A percentile compares a stretch with the other conserved stretches of the same genome.
Evolutionary conservation across 805 yeast genomes (phyloP).

Genomic region (Torulaspora indica): DNA sequence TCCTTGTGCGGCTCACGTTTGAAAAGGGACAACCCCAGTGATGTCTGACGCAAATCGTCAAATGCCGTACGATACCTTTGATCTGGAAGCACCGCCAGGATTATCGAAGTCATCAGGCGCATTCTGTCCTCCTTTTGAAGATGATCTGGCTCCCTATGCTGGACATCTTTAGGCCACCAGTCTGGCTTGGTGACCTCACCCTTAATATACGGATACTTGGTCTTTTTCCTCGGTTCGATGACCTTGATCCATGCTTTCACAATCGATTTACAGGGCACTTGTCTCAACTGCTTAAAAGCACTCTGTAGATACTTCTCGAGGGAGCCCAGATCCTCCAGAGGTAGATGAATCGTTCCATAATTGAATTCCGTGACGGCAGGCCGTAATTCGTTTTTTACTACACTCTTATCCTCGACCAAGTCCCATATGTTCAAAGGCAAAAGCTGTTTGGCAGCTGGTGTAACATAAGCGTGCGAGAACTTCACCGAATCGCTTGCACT

Average conservation of each 20-base stretch:
- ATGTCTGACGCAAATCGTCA: constrained; percentile 15
- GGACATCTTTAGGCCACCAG: constrained; percentile 65
- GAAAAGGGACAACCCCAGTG: constrained; percentile 19
- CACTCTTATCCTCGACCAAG: constrained; percentile 11
- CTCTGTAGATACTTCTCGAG: constrained; percentile 14
- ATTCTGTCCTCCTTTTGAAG: constrained; percentile 55
- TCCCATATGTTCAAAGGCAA: constrained; percentile 15
- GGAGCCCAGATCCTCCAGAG: constrained; percentile 5
- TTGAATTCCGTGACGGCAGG: background rate
- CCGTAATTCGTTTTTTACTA: constrained; percentile 5
- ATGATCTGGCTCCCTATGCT: constrained; percentile 74
- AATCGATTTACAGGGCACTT: constrained; percentile 52
- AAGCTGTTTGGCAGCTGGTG: constrained; percentile 10
- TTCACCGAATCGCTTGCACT: background rate
- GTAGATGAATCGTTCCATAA: constrained; percentile 5
- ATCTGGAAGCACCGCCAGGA: constrained; percentile 20
- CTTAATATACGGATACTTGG: constrained; percentile 55
- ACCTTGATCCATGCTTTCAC: constrained; percentile 65
- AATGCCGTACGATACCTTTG: constrained; percentile 13
- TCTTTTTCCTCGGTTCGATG: constrained; percentile 64
- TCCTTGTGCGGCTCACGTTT: constrained; percentile 15
- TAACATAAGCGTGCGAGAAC: constrained; percentile 11
- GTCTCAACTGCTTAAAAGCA: constrained; percentile 43
- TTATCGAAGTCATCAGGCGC: constrained; percentile 43
- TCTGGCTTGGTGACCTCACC: constrained; percentile 48